These are phyloP conservation scores for Calonectria pteridis DNA, from an alignment of 2,329 filamentous ascomycete species.

Conservation along the genomic window DNA sequence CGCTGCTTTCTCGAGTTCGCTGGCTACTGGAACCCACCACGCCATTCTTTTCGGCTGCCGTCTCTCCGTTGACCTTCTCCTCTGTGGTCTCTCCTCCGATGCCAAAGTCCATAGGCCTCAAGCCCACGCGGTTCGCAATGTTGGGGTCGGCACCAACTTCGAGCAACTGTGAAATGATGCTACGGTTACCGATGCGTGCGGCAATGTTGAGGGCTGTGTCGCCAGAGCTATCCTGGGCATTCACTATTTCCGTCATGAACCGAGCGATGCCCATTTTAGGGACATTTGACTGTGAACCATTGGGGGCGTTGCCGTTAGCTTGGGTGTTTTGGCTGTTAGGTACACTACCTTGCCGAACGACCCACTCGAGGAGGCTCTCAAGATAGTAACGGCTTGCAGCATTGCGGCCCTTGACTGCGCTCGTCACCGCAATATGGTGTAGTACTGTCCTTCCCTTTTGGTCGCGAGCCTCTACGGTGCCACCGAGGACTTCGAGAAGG, in stretches of 20 bases:
- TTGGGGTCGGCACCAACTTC: slow-evolving; percentile 96
- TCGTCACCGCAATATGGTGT: slow-evolving; percentile 96
- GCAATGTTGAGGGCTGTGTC: slow-evolving; percentile 97
- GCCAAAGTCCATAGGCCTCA: slow-evolving; percentile 94
- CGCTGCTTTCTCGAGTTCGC: slow-evolving; percentile 77
- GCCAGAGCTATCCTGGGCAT: slow-evolving; percentile 91
- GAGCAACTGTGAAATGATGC: slow-evolving; percentile 95
- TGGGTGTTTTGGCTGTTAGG: slow-evolving; percentile 63
- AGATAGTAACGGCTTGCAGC: slow-evolving; percentile 96
- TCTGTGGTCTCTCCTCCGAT: slow-evolving; percentile 77
- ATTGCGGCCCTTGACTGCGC: slow-evolving; percentile 92
- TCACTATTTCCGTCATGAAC: slow-evolving; percentile 98
- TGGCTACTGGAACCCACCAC: slow-evolving; percentile 60
- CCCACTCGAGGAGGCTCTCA: slow-evolving; percentile 93
- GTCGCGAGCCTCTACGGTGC: slow-evolving; percentile 92
- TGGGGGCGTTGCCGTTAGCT: slow-evolving; percentile 49
- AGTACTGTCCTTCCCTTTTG: slow-evolving; percentile 91
- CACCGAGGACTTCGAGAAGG: slow-evolving; percentile 86
- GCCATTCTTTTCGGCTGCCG: slow-evolving; percentile 58
- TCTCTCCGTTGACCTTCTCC: slow-evolving; percentile 58
- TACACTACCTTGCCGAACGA: slow-evolving; percentile 84
- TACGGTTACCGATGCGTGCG: slow-evolving; percentile 90
- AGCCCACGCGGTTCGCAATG: slow-evolving; percentile 89
- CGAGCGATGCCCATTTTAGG: slow-evolving; percentile 87
- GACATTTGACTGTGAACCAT: slow-evolving; percentile 55